A percentile compares a stretch with the other conserved stretches of the same genome.
Evolutionary conservation across 169 alveolate genomes (phyloP).

Genomic region (Cryptosporidium sp.): DNA sequence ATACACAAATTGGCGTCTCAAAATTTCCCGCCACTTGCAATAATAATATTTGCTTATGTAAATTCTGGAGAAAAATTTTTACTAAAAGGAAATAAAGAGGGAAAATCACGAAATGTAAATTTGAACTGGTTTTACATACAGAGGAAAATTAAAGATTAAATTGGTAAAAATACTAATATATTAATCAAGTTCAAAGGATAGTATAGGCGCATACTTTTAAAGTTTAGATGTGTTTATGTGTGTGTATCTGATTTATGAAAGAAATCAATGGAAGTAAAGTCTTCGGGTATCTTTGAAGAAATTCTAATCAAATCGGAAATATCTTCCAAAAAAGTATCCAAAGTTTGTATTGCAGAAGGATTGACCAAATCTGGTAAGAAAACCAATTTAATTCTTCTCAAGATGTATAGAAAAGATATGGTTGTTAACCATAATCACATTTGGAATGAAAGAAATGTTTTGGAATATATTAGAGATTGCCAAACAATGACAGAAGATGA

Average conservation of each 20-base stretch:
- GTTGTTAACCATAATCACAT: conserved; percentile 25
- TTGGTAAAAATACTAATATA: neutral
- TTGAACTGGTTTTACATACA: neutral
- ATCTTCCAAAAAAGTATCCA: conserved; percentile 13
- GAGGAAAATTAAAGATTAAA: neutral
- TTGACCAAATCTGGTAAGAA: neutral
- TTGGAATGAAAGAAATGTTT: conserved; percentile 47
- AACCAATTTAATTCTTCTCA: neutral
- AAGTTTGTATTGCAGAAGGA: conserved; percentile 42
- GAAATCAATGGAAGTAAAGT: conserved; percentile 21
- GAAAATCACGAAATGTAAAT: neutral
- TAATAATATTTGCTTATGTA: too few relatives aligned
- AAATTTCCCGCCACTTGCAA: conserved; percentile 26
- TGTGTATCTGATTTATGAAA: neutral
- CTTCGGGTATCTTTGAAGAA: conserved; percentile 27
- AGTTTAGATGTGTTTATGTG: neutral
- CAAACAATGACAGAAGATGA: neutral
- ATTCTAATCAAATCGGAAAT: neutral
- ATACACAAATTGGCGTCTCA: conserved; percentile 26
- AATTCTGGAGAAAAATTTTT: neutral
- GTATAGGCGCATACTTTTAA: neutral
- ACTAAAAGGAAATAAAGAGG: neutral
- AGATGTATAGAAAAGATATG: conserved; percentile 59
- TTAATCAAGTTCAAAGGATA: neutral
- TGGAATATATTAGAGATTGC: conserved; percentile 38